Base-by-base conservation (phyloP, 257 asterid genomes). In the Cinchona pubescens region DNA sequence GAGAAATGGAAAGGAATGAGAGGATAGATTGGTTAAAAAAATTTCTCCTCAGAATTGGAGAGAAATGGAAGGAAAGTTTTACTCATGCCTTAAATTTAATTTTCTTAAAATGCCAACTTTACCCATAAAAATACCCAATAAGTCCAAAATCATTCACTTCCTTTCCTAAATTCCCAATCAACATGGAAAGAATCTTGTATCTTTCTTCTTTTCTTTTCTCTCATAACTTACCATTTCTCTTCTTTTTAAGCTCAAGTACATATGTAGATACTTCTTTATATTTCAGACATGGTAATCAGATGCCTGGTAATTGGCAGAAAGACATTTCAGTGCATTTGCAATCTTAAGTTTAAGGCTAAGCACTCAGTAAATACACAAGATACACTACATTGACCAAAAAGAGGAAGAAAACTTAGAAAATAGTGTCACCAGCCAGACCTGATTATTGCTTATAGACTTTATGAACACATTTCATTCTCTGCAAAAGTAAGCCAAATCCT, bases 381-480 rank as follows among this genome's bases (percentile, higher is more conserved):
- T 37, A 75, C 45, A 29, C 65, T 65, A 45, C 38, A 64, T 30
- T 12, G 60, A 27, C 49, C 68, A 42, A 27, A 14, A 38, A 38
- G 37, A 40, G 51, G 23, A 76, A 42, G 49, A 30, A 42, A 67
- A 76, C 49, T 70, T 67, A 76, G 75, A 55, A n/a, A 61, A 23
- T 16, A 76, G n/a, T 18, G 11, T 38, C 12, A 12, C 8, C 4
- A 48, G 46, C 71, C 49, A 19, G 61, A 43, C 65, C 18, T 29
- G 72, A 61, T 25, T 18, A 21, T 66, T 43, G 53, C 74, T 32
- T 42, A 42, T 27, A 3, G 78, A 64, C 76, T 80, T 91, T 7
- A 93, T n/a, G 94, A 75, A 94, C 89, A 78, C 97, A 94, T 86
- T 85, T 90, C 96, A 90, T 87, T 88, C 98, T 90, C 96, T 92